These are phyloP conservation scores for Mytilinidion resinicola DNA, from an alignment of 495 filamentous ascomycete species.

Conservation along the genomic window DNA sequence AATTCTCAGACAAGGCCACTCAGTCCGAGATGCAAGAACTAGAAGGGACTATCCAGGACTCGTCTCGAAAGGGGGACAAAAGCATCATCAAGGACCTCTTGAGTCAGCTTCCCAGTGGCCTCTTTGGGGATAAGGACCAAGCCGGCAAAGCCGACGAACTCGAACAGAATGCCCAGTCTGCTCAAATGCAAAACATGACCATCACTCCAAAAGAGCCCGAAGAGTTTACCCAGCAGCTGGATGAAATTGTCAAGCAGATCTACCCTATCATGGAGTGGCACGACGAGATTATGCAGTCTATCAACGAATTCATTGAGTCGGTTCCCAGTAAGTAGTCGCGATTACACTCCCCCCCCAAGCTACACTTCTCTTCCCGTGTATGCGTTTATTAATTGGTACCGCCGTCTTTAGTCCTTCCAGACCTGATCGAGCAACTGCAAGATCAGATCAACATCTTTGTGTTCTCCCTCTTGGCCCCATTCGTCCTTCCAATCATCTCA, in stretches of 20 bases:
- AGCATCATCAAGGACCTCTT: slow-evolving; percentile 70
- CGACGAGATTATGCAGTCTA: slow-evolving; percentile 72
- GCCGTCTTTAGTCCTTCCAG: slow-evolving; percentile 48
- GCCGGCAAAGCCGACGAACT: slow-evolving; percentile 58
- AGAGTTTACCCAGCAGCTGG: slow-evolving; percentile 61
- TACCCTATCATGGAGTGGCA: slow-evolving; percentile 85
- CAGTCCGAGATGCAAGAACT: slow-evolving; percentile 81
- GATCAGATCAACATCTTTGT: slow-evolving; percentile 70
- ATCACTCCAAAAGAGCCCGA: slow-evolving; percentile 70
- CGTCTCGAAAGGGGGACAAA: slow-evolving; percentile 46
- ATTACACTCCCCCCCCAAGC: too few species aligned
- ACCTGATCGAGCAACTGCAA: slow-evolving; percentile 71
- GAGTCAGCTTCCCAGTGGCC: slow-evolving; percentile 65
- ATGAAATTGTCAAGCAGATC: slow-evolving; percentile 63
- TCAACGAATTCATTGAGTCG: slow-evolving; percentile 67
- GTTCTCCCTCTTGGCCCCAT: slow-evolving; percentile 78
- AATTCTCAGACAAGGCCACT: slow-evolving; percentile 79
- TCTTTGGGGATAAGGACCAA: slow-evolving; percentile 65
- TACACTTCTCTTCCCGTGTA: too few species aligned
- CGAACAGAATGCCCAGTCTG: slow-evolving; percentile 44
- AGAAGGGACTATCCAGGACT: slow-evolving; percentile 63
- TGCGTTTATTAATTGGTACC: too few species aligned
- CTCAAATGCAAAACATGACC: slow-evolving; percentile 57
- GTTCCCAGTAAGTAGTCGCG: slow-evolving; percentile 48
- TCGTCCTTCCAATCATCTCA: slow-evolving; percentile 73